phyloP scores from a whole-genome alignment of 495 filamentous ascomycete genomes.

The Penicillium paxilli region DNA sequence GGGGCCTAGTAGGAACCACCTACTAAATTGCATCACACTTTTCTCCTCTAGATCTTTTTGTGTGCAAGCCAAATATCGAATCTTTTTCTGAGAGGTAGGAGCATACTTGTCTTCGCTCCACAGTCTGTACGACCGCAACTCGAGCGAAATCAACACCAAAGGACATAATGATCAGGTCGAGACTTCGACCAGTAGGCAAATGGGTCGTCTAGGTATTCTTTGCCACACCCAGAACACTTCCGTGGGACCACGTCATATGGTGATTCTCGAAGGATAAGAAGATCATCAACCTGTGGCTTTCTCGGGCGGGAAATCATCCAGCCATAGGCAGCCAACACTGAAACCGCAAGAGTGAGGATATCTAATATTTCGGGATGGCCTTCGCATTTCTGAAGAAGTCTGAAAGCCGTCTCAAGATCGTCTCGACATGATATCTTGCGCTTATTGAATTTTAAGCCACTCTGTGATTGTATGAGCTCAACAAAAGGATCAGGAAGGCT shows the following conservation, averaged over 20 bases:
- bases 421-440: not conserved
- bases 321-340: not conserved
- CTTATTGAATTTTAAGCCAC: not conserved
- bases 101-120: too few species aligned
- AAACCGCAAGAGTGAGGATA: not conserved
- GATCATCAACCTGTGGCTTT: not conserved
- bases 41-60: too few species aligned
- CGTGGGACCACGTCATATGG: not conserved
- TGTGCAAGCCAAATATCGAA: too few species aligned
- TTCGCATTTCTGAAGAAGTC: not conserved
- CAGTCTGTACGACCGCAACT: too few species aligned
- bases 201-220: not conserved
- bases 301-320: not conserved
- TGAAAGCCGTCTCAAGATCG: not conserved
- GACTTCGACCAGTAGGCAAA: not conserved
- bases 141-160: too few species aligned
- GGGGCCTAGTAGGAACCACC: too few species aligned
- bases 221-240: not conserved
- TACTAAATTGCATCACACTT: too few species aligned
- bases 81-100: too few species aligned
- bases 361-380: not conserved
- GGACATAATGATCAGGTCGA: not conserved
- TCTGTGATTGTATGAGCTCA: not conserved
- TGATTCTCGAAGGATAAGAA: not conserved
- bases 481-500: not conserved